Base-by-base conservation (phyloP, 108 stramenopile genomes). In the Bacterosira constricta region DNA sequence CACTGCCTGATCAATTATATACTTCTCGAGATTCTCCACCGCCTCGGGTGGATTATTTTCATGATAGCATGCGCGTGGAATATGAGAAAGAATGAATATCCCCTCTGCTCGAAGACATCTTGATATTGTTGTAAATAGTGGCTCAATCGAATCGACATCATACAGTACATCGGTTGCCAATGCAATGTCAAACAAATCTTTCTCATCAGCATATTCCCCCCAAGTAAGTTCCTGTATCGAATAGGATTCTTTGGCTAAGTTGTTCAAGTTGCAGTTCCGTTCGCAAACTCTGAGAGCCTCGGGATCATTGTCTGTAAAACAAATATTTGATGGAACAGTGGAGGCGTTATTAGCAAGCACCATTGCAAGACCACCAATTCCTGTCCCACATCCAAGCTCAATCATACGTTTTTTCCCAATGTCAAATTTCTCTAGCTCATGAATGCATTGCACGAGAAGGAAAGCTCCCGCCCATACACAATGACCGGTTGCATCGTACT, bases 21-120 rank as follows among this genome's bases (percentile, higher is more conserved):
- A 64, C 30, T 64, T 64, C 21, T 64, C 63, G 7, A 64, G 46
- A 64, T 64, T 17, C 15, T 64, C 27, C 6, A 49, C 46, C 11
- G 63, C 63, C 6, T 64, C 63, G 0, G 63, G 63, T 46, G 63
- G 63, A 64, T 49, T 64, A 13, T 27, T 27, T 64, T 54, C 53
- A 49, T 64, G 21, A 25, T 27, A 64, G 21, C 63, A 64, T 13
- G 63, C 63, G 31, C 63, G 41, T 4, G 63, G 63, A 31, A 64
- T 64, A 21, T 64, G 63, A 31, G 63, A 64, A 1, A 64, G 29
- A 64, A 64, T 64, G 26, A 64, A 64, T n/a, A 64, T 23, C 11
- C 63, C 63, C 8, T 13, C 29, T 3, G 41, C 15, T 13, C 4
- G 0, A 31, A 64, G 15, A 18, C 31, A 46, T 44, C 18, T 31